Percentiles rank a stretch among this genome's conserved stretches.
Evolutionary conservation across 2,329 filamentous ascomycete genomes (phyloP).

Genomic region (Ciborinia camelliae): DNA sequence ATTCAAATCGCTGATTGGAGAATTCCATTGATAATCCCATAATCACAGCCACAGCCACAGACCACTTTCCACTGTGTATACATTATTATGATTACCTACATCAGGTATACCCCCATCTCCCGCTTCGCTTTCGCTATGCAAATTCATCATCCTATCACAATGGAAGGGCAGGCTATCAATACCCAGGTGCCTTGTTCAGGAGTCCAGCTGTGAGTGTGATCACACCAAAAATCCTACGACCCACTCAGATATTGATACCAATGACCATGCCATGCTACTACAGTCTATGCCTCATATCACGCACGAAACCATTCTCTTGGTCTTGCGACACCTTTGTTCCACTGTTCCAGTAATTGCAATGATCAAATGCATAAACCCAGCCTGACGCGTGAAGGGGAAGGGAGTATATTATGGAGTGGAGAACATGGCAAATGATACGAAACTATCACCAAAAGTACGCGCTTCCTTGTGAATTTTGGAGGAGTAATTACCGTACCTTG

Average conservation of each 20-base stretch:
- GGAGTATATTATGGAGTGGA: too few relatives aligned
- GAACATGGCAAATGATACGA: not conserved
- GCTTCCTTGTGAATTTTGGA: conserved; percentile 2
- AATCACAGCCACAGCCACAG: conserved; percentile 7
- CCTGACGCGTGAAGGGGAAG: not conserved
- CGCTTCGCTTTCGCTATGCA: not conserved
- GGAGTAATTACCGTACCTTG: not conserved
- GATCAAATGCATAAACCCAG: not conserved
- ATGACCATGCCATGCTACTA: not conserved
- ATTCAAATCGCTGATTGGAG: not conserved
- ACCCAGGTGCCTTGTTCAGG: not conserved
- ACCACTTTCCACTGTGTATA: too few relatives aligned
- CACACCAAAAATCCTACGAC: conserved; percentile 4
- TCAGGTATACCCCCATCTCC: not conserved
- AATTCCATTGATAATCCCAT: not conserved
- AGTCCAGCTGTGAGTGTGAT: not conserved
- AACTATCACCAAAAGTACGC: conserved; percentile 4
- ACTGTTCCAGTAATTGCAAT: not conserved
- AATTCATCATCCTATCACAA: conserved; percentile 8
- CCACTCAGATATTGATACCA: conserved; percentile 2
- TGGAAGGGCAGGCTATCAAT: too few relatives aligned
- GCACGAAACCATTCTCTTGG: conserved; percentile 7
- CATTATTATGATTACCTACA: too few relatives aligned
- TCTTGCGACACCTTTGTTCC: not conserved
- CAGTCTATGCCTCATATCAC: conserved; percentile 1